Conservation (phyloP, 1,139 yeast genomes). For the Geotrichum phurueaensis region DNA sequence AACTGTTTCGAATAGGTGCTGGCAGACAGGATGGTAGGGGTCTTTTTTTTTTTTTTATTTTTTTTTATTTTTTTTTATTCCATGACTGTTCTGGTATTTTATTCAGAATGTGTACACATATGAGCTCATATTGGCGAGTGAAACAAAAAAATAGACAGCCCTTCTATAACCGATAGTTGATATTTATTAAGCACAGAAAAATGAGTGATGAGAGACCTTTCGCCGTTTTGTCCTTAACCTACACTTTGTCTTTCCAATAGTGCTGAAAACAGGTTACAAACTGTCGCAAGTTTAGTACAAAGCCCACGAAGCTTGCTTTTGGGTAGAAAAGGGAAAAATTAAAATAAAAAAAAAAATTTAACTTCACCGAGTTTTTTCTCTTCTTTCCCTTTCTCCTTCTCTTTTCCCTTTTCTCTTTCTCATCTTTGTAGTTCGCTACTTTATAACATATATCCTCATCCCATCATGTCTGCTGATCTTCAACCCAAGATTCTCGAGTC, state of each 20-base stretch:
- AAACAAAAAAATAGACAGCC: not conserved
- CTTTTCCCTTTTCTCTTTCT: not conserved
- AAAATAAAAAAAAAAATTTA: not conserved
- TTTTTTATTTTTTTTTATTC: too few relatives aligned
- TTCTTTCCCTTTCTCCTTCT: not conserved
- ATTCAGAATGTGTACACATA: not conserved
- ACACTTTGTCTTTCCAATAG: too few relatives aligned
- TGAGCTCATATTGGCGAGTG: not conserved
- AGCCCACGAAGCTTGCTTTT: not conserved
- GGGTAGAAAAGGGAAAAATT: not conserved
- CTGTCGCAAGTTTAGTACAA: too few relatives aligned
- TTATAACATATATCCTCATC: not conserved
- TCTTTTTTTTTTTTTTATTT: too few relatives aligned
- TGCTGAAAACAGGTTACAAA: too few relatives aligned
- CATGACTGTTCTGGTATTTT: too few relatives aligned
- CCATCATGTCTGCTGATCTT: slow-evolving; percentile 3
- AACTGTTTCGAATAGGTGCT: too few relatives aligned
- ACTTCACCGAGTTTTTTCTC: not conserved
- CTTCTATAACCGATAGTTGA: not conserved
- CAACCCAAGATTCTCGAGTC: slow-evolving; percentile 25
- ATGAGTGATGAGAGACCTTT: not conserved
- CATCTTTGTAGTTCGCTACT: not conserved
- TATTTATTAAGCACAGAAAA: not conserved
- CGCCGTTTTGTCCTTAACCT: not conserved
- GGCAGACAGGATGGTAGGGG: too few relatives aligned